Evolutionary conservation across 148 eudicot species (phyloP), one percentile per base, ranked within the genome.

Genomic region (Pharnaceum exiguum): DNA sequence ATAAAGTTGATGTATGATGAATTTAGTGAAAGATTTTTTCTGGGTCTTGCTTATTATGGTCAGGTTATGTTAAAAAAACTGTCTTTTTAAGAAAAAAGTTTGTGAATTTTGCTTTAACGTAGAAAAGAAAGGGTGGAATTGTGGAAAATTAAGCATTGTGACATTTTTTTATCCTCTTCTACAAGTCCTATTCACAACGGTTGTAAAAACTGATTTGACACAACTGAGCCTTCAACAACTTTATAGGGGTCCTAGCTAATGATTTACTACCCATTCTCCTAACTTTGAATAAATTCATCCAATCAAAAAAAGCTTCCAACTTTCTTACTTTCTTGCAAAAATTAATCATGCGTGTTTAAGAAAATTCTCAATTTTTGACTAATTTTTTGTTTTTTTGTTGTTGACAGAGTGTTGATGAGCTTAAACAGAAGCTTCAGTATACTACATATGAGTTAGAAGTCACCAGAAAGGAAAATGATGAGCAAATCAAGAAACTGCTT

Each of bases 401-500:
- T 2, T 60, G 27, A 50, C 82, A 85, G 93, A 69, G 49, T 23
- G 39, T 55, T 3, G 89, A 80, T 43, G 93, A 78, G 18, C 47
- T 88, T 51, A 82, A 71, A 51, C 75, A 85, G 55, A 85, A 70
- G 78, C 75, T 88, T 16, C 36, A 71, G 7, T 74, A 51, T 69
- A 70, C 72, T 45, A 82, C 75, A 32, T 61, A 76, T 65, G 86
- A 85, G 58, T 46, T 88, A 18, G 82, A 85, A 58, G 33, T 75
- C 4, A 60, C 74, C 4, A 75, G 49, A 60, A 36, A 44, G 15
- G 63, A 77, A 64, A 62, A 45, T 55, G 62, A 60, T 32, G 81
- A 83, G 8, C 31, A 48, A 7, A 49, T 74, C 53, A 72, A 67
- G 26, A 73, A 77, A 51, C 35, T 82, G 21, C 33, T 80, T 24